Evolutionary conservation across 73 alveolate genomes (phyloP), one percentile per base, ranked within the genome.

Genomic region (Paraurostyla sp.): DNA sequence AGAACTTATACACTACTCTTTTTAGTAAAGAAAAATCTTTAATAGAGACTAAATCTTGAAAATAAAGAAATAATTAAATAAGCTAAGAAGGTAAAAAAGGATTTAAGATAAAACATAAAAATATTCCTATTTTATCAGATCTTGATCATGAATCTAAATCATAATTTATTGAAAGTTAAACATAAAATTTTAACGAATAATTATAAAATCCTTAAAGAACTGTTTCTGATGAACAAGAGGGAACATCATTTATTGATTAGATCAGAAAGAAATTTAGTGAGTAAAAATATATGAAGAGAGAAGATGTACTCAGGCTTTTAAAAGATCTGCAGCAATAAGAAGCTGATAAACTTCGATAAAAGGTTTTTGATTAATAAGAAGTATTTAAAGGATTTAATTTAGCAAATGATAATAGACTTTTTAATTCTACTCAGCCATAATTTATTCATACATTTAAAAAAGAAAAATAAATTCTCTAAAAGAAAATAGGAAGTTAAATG

Each of bases 221-320:
- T n/a, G n/a, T n/a, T n/a, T 35, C n/a, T 43, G 35, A 69, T 2
- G 45, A 69, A 4, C 35, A 18, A 73, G 57, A 45, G 71, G 11
- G 52, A 43, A 15, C 59, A 69, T n/a, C 87, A 38, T 73, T 73
- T 29, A 30, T 73, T 2, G 87, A 73, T 11, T 3, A 45, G 30
- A 73, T 73, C 2, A n/a, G 87, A 27, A 45, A 45, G 27, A 73
- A 40, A 33, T 73, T 73, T 30, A 73, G 38, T 25, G 87, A 73
- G 36, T 33, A 73, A 45, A 73, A 73, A 25, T 73, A 73, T 38
- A 73, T 73, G 87, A 73, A 73, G 27, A 73, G 87, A 45, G 87
- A 73, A 73, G 87, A 73, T 48, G 87, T 73, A 0, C 71, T 73
- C 22, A 73, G 46, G 33, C 33, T 73, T 15, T 57, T 73, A 25